Evolutionary conservation across 176 grass and related monocot species (phyloP).

Genomic region (Triticum urartu): DNA sequence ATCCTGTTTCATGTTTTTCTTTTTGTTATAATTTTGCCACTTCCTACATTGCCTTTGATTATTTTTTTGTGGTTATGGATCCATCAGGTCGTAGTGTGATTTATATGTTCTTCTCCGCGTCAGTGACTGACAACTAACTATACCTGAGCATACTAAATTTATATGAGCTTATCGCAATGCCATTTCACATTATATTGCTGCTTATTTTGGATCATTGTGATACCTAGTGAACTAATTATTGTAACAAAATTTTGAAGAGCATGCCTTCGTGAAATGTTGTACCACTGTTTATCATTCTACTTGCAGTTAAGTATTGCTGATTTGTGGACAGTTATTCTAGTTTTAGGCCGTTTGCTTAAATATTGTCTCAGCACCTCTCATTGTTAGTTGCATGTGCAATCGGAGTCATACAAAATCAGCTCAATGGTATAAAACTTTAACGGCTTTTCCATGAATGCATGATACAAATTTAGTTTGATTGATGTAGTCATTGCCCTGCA

Average conservation of each 20-base stretch:
- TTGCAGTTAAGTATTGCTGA: background rate
- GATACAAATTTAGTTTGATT: background rate
- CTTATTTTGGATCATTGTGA: background rate
- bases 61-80: background rate
- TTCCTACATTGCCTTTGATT: background rate
- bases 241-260: background rate
- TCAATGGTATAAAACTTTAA: background rate
- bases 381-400: background rate
- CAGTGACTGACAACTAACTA: background rate
- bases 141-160: background rate
- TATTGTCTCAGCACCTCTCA: background rate
- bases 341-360: background rate
- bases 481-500: background rate
- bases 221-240: background rate
- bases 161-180: background rate
- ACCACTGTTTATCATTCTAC: background rate
- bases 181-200: background rate
- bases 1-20: no score
- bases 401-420: background rate
- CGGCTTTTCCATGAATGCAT: background rate
- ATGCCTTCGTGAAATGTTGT: background rate
- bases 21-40: background rate
- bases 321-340: background rate
- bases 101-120: background rate
- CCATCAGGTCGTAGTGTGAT: background rate